Evolutionary conservation across 768 basidiomycete species (phyloP).

Genomic region (Russula lepida): DNA sequence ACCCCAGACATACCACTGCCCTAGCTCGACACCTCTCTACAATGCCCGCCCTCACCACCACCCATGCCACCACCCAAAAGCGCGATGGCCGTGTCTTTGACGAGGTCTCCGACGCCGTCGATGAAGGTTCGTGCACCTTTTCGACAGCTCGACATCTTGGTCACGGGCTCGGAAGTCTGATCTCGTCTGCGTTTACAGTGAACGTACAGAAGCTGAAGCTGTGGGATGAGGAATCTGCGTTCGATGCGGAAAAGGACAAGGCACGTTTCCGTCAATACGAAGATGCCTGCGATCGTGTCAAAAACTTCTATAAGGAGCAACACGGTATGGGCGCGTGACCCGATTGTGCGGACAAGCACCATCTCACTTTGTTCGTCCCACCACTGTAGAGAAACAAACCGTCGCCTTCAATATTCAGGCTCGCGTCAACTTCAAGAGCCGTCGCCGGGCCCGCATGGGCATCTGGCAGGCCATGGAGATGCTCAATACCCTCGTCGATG

Average conservation of each 20-base stretch:
- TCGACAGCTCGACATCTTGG: not conserved
- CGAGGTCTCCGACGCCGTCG: slow-evolving; percentile 39
- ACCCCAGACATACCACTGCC: not conserved
- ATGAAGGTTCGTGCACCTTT: slow-evolving; percentile 33
- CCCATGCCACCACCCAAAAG: not conserved
- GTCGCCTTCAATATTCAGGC: slow-evolving; percentile 75
- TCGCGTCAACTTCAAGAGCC: slow-evolving; percentile 64
- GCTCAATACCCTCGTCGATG: slow-evolving; percentile 81
- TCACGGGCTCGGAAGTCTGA: not conserved
- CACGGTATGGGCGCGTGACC: slow-evolving; percentile 42
- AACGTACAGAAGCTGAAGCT: slow-evolving; percentile 57
- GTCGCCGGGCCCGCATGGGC: slow-evolving; percentile 61
- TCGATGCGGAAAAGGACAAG: slow-evolving; percentile 61
- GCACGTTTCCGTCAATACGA: slow-evolving; percentile 64
- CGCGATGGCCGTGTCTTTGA: slow-evolving; percentile 33
- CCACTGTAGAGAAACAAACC: slow-evolving; percentile 71
- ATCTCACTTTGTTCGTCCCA: not conserved
- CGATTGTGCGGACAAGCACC: not conserved
- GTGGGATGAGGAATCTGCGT: slow-evolving; percentile 48
- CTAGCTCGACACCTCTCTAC: not conserved
- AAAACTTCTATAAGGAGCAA: slow-evolving; percentile 69
- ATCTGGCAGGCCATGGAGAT: slow-evolving; percentile 83
- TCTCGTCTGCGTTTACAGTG: slow-evolving; percentile 35
- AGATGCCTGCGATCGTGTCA: slow-evolving; percentile 68
- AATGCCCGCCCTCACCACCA: slow-evolving; percentile 14